Evolutionary conservation across 495 filamentous ascomycete genomes (phyloP).

Genomic region (Cetradonia linearis): DNA sequence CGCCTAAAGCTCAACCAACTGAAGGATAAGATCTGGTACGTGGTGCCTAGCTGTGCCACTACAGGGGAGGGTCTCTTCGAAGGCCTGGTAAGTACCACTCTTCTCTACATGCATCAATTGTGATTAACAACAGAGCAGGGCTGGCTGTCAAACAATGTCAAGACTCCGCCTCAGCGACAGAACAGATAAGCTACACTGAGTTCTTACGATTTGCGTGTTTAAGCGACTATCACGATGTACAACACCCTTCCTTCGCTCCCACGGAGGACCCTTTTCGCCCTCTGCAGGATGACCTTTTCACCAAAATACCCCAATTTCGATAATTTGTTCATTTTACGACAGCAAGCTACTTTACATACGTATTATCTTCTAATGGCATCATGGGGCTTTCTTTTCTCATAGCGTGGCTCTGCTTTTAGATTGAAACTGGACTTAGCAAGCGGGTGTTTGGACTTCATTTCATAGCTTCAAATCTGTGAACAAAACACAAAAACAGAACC

Average conservation of each 20-base stretch:
- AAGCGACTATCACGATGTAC: slow-evolving; percentile 10
- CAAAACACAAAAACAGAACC: background rate
- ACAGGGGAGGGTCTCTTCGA: slow-evolving; percentile 90
- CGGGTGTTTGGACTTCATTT: background rate
- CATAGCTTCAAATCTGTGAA: background rate
- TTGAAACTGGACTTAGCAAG: background rate
- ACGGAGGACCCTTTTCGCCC: background rate
- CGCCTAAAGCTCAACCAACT: slow-evolving; percentile 72
- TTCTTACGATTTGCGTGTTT: background rate
- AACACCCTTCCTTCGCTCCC: background rate
- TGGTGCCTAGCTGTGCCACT: slow-evolving; percentile 89
- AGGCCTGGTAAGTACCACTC: slow-evolving; percentile 59
- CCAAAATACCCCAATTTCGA: slow-evolving; percentile 13
- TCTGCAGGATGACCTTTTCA: background rate
- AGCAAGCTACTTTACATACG: background rate
- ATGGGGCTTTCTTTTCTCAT: slow-evolving; percentile 8
- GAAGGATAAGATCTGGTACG: slow-evolving; percentile 91
- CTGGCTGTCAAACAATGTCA: slow-evolving; percentile 92
- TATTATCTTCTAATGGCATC: slow-evolving; percentile 6
- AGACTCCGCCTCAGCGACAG: slow-evolving; percentile 46
- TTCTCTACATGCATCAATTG: background rate
- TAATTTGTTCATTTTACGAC: background rate
- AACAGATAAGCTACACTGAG: slow-evolving; percentile 2
- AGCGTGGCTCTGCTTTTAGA: background rate
- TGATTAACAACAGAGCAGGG: slow-evolving; percentile 35